Evolutionary conservation across 352 stramenopile genomes (phyloP).

Genomic region (Halophytophthora batemanensis): DNA sequence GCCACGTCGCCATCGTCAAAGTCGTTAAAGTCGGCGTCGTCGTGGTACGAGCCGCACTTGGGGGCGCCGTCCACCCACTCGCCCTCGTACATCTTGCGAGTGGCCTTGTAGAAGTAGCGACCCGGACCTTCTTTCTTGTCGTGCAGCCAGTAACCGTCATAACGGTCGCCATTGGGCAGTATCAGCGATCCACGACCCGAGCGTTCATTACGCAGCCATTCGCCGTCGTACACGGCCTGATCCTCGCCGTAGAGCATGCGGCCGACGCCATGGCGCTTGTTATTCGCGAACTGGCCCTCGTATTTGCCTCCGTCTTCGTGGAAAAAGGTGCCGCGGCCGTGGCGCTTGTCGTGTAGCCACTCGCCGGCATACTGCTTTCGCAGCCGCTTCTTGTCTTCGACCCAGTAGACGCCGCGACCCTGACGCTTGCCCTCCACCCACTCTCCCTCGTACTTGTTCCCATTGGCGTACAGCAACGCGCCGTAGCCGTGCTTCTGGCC

Average conservation of each 20-base stretch:
- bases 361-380: constrained; percentile 85
- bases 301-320: constrained; percentile 82
- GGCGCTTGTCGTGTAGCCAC: constrained; percentile 66
- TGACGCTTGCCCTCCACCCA: constrained; percentile 81
- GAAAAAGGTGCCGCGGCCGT: constrained; percentile 81
- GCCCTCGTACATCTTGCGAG: constrained; percentile 85
- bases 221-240: constrained; percentile 85
- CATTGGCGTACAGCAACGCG: constrained; percentile 86
- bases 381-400: constrained; percentile 62
- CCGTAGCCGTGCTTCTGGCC: constrained; percentile 93
- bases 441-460: constrained; percentile 90
- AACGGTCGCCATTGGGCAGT: constrained; percentile 81
- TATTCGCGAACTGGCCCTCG: constrained; percentile 72
- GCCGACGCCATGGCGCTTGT: constrained; percentile 75
- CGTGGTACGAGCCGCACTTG: constrained; percentile 71
- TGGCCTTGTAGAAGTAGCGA: constrained; percentile 81
- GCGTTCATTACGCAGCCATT: constrained; percentile 74
- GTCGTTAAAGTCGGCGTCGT: constrained; percentile 31
- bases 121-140: constrained; percentile 89
- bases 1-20: constrained; percentile 33
- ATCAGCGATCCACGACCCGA: constrained; percentile 63
- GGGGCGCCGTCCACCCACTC: constrained; percentile 83
- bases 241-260: constrained; percentile 65
- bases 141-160: constrained; percentile 85
- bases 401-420: constrained; percentile 79